phyloP scores from a whole-genome alignment of 1,284 basidiomycete genomes.

The Taiwanofungus camphoratus region DNA sequence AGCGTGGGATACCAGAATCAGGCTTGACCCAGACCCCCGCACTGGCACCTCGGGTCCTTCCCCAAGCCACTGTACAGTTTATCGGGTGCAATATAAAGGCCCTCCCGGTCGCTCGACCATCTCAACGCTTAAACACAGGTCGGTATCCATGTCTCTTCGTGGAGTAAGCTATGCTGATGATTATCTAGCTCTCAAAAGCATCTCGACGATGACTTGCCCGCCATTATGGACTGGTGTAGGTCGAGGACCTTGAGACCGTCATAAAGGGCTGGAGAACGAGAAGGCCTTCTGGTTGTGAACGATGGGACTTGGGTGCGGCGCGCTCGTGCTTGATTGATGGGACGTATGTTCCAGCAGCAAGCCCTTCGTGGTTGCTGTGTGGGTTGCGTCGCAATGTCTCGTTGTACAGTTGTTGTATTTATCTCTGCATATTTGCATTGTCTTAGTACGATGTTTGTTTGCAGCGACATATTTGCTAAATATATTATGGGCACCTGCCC shows the following conservation, averaged over 20 bases:
- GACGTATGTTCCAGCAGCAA: constrained; percentile 34
- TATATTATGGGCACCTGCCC: too few relatives aligned
- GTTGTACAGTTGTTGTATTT: constrained; percentile 61
- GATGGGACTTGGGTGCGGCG: constrained; percentile 87
- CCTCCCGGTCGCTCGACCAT: constrained; percentile 5
- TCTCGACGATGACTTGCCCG: constrained; percentile 78
- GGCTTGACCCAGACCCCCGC: constrained; percentile 21
- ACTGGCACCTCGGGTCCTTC: constrained; percentile 22
- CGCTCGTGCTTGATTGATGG: constrained; percentile 38
- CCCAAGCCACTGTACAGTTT: constrained; percentile 36
- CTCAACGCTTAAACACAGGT: constrained; percentile 62
- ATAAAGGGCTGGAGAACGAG: constrained; percentile 66
- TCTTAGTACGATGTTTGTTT: too few relatives aligned
- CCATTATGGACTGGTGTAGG: constrained; percentile 63
- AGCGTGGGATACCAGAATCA: constrained; percentile 5
- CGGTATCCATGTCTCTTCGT: constrained; percentile 19
- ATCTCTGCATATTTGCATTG: too few relatives aligned
- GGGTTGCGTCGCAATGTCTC: constrained; percentile 80
- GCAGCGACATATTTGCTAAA: too few relatives aligned
- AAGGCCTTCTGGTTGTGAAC: constrained; percentile 29
- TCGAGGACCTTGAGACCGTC: constrained; percentile 87
- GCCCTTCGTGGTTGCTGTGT: constrained; percentile 61
- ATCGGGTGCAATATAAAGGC: constrained; percentile 23
- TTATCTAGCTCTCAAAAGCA: constrained; percentile 68
- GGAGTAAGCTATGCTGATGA: constrained; percentile 9